phyloP scores from a whole-genome alignment of 352 stramenopile species.

The Phytopythium helicoides region DNA sequence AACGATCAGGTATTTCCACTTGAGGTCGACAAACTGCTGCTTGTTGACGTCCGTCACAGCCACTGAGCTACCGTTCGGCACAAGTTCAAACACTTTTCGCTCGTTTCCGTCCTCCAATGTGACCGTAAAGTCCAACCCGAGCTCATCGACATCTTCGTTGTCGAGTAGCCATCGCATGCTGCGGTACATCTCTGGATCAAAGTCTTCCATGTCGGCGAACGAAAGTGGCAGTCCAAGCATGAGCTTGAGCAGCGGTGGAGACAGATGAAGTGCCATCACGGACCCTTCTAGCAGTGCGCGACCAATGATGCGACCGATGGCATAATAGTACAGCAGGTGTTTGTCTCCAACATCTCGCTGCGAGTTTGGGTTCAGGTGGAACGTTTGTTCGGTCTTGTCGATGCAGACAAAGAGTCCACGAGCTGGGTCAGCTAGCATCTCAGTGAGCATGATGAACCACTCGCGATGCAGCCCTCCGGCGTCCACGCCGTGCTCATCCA shows the following conservation, averaged over 20 bases:
- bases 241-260: conserved; percentile 92
- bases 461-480: conserved; percentile 63
- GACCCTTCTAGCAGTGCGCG: conserved; percentile 73
- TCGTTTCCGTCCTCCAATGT: conserved; percentile 16
- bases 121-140: conserved; percentile 47
- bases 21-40: conserved; percentile 84
- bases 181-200: conserved; percentile 29
- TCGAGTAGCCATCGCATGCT: conserved; percentile 52
- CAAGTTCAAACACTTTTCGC: conserved; percentile 23
- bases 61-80: conserved; percentile 30
- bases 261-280: conserved; percentile 88
- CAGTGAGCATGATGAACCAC: conserved; percentile 61
- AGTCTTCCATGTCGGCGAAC: conserved; percentile 84
- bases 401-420: conserved; percentile 23
- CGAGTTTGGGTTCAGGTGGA: conserved; percentile 34
- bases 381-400: conserved; percentile 37
- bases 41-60: conserved; percentile 93
- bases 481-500: conserved; percentile 56
- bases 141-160: conserved; percentile 30
- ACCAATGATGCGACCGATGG: conserved; percentile 33
- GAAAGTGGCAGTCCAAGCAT: conserved; percentile 90
- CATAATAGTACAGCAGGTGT: conserved; percentile 23
- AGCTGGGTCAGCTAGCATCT: conserved; percentile 21
- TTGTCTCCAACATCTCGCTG: conserved; percentile 17
- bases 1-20: conserved; percentile 90